A percentile compares a stretch with the other conserved stretches of the same genome.
These are phyloP conservation scores for Ogataea minuta DNA, from an alignment of 805 yeast species.

Conservation along the genomic window DNA sequence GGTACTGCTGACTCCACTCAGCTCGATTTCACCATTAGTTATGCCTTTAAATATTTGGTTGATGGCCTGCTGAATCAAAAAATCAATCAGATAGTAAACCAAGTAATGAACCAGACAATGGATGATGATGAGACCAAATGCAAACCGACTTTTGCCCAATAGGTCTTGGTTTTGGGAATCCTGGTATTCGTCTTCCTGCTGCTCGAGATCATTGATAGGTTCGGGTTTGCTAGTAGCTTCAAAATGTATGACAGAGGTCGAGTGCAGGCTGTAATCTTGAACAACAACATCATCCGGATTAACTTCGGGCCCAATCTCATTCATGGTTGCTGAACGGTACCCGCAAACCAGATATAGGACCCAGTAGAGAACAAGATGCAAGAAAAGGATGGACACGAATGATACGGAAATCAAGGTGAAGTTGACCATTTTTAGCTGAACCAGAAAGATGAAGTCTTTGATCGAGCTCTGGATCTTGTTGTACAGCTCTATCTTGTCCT, in stretches of 20 bases:
- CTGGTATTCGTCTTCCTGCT: slow-evolving; percentile 4
- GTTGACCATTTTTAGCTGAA: slow-evolving; percentile 25
- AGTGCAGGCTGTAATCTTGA: slow-evolving; percentile 7
- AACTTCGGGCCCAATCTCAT: slow-evolving; percentile 6
- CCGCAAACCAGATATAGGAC: slow-evolving; percentile 16
- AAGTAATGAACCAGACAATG: slow-evolving; percentile 24
- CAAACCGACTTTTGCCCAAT: slow-evolving; percentile 19
- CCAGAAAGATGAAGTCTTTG: slow-evolving; percentile 15
- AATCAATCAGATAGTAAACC: slow-evolving; percentile 20
- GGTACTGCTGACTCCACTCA: slow-evolving; percentile 16
- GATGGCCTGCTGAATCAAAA: slow-evolving; percentile 21
- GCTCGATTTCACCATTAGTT: slow-evolving; percentile 16
- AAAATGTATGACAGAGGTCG: slow-evolving; percentile 5
- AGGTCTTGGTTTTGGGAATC: slow-evolving; percentile 17
- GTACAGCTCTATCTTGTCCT: slow-evolving; percentile 17
- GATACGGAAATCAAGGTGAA: slow-evolving; percentile 19
- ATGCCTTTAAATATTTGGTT: slow-evolving; percentile 16
- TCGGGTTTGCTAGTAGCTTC: slow-evolving; percentile 1
- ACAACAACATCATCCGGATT: slow-evolving; percentile 5
- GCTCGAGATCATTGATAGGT: slow-evolving; percentile 3
- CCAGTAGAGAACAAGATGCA: slow-evolving; percentile 22
- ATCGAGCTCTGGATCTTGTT: slow-evolving; percentile 18
- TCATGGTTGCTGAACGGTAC: neutral
- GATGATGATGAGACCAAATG: slow-evolving; percentile 15
- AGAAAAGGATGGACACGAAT: slow-evolving; percentile 17